phyloP scores from a whole-genome alignment of 495 filamentous ascomycete genomes.

The Opeltia flavorubescens region DNA sequence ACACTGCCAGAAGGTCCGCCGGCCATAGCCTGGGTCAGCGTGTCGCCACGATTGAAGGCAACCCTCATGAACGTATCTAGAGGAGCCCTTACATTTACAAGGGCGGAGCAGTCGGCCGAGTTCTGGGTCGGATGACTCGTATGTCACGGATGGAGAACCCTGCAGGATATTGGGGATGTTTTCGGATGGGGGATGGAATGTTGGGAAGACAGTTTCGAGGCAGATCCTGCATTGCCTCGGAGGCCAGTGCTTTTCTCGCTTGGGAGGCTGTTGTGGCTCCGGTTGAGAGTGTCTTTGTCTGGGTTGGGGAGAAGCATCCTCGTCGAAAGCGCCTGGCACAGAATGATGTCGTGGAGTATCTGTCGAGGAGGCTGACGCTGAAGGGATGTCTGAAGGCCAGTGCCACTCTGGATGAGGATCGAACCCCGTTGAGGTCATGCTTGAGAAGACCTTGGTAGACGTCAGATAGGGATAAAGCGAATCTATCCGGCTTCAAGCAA shows the following conservation, averaged over 20 bases:
- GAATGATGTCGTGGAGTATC: not conserved
- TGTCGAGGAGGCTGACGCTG: constrained; percentile 8
- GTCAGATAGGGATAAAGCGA: not conserved
- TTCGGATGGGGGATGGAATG: constrained; percentile 49
- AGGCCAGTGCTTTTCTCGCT: constrained; percentile 37
- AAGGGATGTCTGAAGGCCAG: constrained; percentile 18
- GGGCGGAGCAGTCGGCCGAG: constrained; percentile 75
- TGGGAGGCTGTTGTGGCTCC: constrained; percentile 8
- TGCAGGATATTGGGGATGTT: constrained; percentile 49
- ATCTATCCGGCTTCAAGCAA: not conserved
- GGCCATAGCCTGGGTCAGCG: constrained; percentile 49
- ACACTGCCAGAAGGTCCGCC: constrained; percentile 70
- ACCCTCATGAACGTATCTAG: constrained; percentile 89
- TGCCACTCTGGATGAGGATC: constrained; percentile 20
- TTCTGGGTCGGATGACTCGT: constrained; percentile 61
- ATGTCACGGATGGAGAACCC: constrained; percentile 47
- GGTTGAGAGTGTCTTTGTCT: not conserved
- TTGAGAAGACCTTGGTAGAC: not conserved
- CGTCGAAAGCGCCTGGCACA: constrained; percentile 15
- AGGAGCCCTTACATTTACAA: constrained; percentile 84
- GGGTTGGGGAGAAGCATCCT: constrained; percentile 3
- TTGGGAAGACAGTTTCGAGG: constrained; percentile 69
- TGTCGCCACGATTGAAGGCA: constrained; percentile 81
- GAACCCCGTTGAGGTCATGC: constrained; percentile 22
- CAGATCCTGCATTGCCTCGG: constrained; percentile 84